phyloP scores from a whole-genome alignment of 352 stramenopile genomes.

The Globisporangium yorkense region DNA sequence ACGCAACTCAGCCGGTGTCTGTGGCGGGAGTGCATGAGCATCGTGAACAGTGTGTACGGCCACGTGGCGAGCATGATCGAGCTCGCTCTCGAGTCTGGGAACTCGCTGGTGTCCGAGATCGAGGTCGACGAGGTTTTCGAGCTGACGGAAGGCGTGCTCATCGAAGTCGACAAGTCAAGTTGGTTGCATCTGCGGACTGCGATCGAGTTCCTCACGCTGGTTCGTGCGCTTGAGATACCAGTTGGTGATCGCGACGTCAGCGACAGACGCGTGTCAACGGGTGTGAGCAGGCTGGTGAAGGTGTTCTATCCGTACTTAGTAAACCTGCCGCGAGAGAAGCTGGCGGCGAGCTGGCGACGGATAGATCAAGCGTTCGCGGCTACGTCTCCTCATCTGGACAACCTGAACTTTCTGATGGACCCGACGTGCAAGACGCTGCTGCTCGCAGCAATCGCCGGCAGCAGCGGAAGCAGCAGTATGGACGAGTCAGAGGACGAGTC shows the following conservation, averaged over 20 bases:
- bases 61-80: conserved; percentile 13
- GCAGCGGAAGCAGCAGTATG: neutral
- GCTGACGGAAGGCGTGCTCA: conserved; percentile 19
- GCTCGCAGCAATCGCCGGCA: conserved; percentile 17
- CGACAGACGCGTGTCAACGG: conserved; percentile 2
- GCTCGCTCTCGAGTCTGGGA: conserved; percentile 15
- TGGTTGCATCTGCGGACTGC: conserved; percentile 19
- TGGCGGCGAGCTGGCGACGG: conserved; percentile 30
- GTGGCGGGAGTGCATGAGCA: conserved; percentile 4
- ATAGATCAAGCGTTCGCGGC: conserved; percentile 21
- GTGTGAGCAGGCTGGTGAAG: conserved; percentile 38
- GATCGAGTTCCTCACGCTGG: conserved; percentile 16
- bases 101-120: conserved; percentile 41
- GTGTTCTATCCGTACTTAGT: conserved; percentile 73
- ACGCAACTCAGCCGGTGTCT: conserved; percentile 15
- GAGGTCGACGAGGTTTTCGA: conserved; percentile 30
- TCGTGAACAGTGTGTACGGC: conserved; percentile 10
- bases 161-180: conserved; percentile 17
- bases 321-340: conserved; percentile 37
- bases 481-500: neutral
- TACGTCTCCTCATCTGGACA: conserved; percentile 17
- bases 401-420: conserved; percentile 32
- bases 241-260: neutral
- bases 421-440: conserved; percentile 47
- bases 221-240: neutral